Evolutionary conservation across 164 flowering plant genomes (phyloP).

Genomic region (Vitis vinifera): DNA sequence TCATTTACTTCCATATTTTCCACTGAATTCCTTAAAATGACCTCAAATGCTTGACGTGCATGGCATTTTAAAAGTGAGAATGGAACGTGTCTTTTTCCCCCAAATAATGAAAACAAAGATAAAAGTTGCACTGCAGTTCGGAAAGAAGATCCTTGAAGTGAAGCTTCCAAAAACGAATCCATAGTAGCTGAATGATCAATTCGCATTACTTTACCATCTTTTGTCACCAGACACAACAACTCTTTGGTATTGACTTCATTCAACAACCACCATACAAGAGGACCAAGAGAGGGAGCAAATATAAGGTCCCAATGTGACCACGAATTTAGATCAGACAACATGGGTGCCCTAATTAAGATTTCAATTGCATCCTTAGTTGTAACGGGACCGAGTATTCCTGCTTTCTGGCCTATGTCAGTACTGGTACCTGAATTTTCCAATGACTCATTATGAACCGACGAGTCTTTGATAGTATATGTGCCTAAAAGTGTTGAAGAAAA

Average conservation of each 20-base stretch:
- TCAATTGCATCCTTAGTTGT: slow-evolving; percentile 67
- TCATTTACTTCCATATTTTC: slow-evolving; percentile 27
- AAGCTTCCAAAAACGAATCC: slow-evolving; percentile 71
- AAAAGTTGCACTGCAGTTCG: slow-evolving; percentile 68
- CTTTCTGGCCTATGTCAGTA: slow-evolving; percentile 14
- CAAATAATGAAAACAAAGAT: slow-evolving; percentile 62
- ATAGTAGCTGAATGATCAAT: slow-evolving; percentile 67
- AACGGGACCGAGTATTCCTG: slow-evolving; percentile 30
- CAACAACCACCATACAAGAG: slow-evolving; percentile 76
- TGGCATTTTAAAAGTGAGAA: slow-evolving; percentile 67
- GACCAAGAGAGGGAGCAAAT: slow-evolving; percentile 89
- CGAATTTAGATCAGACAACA: slow-evolving; percentile 64
- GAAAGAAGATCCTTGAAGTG: slow-evolving; percentile 65
- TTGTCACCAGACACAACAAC: slow-evolving; percentile 67
- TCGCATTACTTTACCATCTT: slow-evolving; percentile 68
- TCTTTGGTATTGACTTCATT: slow-evolving; percentile 58
- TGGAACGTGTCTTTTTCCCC: slow-evolving; percentile 66
- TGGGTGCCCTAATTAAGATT: slow-evolving; percentile 69
- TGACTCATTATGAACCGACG: slow-evolving; percentile 14
- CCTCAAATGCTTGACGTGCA: slow-evolving; percentile 67
- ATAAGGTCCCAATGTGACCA: slow-evolving; percentile 93
- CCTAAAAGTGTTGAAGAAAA: slow-evolving; percentile 63
- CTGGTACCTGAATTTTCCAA: slow-evolving; percentile 16
- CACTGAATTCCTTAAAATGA: slow-evolving; percentile 45
- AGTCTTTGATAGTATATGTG: slow-evolving; percentile 10